These are phyloP conservation scores for Lolium multiflorum DNA, from an alignment of 176 grass and related monocot species.

Conservation along the genomic window DNA sequence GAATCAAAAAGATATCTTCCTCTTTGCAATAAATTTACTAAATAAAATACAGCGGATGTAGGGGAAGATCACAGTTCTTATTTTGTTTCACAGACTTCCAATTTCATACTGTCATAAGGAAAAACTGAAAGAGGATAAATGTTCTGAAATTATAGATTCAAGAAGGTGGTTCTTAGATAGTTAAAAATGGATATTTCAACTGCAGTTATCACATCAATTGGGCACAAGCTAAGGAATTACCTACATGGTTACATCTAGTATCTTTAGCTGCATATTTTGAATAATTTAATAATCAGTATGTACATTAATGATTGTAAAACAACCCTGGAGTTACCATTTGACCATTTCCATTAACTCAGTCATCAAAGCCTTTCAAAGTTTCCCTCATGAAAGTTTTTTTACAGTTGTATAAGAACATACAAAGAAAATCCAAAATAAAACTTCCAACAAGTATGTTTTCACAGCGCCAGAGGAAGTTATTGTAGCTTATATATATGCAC, in stretches of 20 bases:
- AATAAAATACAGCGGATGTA: constrained; percentile 1
- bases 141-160: not conserved
- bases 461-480: not conserved
- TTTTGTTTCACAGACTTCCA: constrained; percentile 1
- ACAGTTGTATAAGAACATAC: not conserved
- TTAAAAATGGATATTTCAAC: constrained; percentile 2
- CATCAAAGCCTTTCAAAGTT: not conserved
- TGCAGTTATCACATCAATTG: constrained; percentile 27
- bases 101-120: constrained; percentile 11
- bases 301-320: constrained; percentile 16
- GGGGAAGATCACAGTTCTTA: not conserved
- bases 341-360: not conserved
- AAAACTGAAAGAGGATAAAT: not conserved
- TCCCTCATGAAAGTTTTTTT: not conserved
- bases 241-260: not conserved
- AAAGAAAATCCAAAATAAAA: constrained; percentile 12
- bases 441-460: not conserved
- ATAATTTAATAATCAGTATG: not conserved
- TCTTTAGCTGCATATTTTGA: constrained; percentile 11
- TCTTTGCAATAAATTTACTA: constrained; percentile 9
- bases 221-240: not conserved
- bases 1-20: constrained; percentile 20
- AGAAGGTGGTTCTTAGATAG: not conserved
- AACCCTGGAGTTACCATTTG: not conserved
- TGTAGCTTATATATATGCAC: not conserved